phyloP scores from a whole-genome alignment of 768 basidiomycete species.

The Pleurotus giganteus region DNA sequence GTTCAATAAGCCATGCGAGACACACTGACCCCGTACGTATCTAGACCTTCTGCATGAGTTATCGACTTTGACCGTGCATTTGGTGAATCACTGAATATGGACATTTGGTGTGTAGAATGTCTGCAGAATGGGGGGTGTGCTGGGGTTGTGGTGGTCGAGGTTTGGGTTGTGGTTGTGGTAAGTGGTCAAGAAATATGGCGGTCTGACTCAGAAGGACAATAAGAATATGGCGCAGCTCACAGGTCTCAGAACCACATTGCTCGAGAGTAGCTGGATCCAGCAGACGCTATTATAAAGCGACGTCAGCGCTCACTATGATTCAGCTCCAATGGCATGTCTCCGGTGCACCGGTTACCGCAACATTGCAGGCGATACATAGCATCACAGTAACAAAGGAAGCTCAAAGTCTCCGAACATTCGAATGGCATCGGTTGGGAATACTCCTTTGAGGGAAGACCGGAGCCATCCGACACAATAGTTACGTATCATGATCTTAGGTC shows the following conservation, averaged over 20 bases:
- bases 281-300: no score
- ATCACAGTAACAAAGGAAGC: no score
- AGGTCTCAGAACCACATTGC: no score
- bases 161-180: not conserved
- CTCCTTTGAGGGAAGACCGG: no score
- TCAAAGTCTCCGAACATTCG: no score
- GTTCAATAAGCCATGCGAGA: not conserved
- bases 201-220: not conserved
- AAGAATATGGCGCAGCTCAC: not conserved
- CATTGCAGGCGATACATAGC: no score
- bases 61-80: slow-evolving; percentile 84
- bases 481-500: not conserved
- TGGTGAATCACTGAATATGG: slow-evolving; percentile 55
- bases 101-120: slow-evolving; percentile 18
- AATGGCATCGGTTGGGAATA: no score
- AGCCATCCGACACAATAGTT: not conserved
- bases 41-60: slow-evolving; percentile 64
- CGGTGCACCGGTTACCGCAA: no score
- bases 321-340: no score
- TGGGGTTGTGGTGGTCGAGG: not conserved
- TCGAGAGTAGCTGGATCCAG: no score
- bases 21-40: slow-evolving; percentile 71
- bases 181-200: not conserved
- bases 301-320: no score
- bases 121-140: not conserved